phyloP scores from a whole-genome alignment of 2,329 filamentous ascomycete genomes.

The Tolypocladium inflatum region DNA sequence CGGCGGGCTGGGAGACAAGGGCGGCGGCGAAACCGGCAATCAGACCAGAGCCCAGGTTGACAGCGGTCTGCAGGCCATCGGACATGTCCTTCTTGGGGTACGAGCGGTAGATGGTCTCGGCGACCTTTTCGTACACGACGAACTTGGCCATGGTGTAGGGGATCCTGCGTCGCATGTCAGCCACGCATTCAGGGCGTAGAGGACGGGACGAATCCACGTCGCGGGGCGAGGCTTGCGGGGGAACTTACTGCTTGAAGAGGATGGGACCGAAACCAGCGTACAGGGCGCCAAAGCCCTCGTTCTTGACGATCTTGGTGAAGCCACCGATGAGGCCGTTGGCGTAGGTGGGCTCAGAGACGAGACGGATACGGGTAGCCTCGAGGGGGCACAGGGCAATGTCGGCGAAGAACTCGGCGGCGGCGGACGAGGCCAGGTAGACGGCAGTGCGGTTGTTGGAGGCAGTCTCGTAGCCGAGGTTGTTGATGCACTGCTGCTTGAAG shows the following conservation, averaged over 20 bases:
- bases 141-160: slow-evolving; percentile 95
- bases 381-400: slow-evolving; percentile 84
- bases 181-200: background rate
- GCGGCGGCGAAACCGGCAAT: slow-evolving; percentile 70
- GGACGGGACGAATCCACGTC: background rate
- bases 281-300: slow-evolving; percentile 76
- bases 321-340: slow-evolving; percentile 70
- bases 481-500: slow-evolving; percentile 90
- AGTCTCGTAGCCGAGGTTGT: slow-evolving; percentile 66
- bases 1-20: slow-evolving; percentile 79
- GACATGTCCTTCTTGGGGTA: slow-evolving; percentile 65
- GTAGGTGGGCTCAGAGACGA: slow-evolving; percentile 81
- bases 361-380: slow-evolving; percentile 87
- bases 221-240: background rate
- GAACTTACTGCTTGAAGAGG: slow-evolving; percentile 46
- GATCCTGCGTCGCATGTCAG: slow-evolving; percentile 42
- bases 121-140: slow-evolving; percentile 85
- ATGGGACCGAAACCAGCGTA: slow-evolving; percentile 88
- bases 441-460: slow-evolving; percentile 71
- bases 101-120: slow-evolving; percentile 58
- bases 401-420: slow-evolving; percentile 57
- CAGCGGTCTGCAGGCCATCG: slow-evolving; percentile 60
- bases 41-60: slow-evolving; percentile 59
- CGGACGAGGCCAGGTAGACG: slow-evolving; percentile 68
- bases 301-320: slow-evolving; percentile 74